These are phyloP conservation scores for Ustilago nuda DNA, from an alignment of 1,284 basidiomycete genomes.

Conservation along the genomic window DNA sequence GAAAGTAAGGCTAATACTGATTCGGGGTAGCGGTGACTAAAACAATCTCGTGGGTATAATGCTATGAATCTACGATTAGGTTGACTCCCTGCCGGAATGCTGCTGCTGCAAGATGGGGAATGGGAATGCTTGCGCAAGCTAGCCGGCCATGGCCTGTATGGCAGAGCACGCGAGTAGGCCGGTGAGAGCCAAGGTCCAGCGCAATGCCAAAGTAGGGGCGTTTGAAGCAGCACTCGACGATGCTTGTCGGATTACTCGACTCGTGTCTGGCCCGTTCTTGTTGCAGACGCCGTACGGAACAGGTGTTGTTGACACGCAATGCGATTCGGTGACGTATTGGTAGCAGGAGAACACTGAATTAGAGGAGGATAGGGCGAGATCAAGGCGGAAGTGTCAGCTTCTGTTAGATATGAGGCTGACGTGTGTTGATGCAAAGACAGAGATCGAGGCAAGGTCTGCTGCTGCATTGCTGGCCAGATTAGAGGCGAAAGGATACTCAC, in stretches of 20 bases:
- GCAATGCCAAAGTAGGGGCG: conserved; percentile 6
- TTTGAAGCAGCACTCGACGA: conserved; percentile 20
- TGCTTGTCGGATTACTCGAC: conserved; percentile 21
- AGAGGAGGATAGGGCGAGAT: neutral
- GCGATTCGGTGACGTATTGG: conserved; percentile 50
- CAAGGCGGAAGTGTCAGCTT: neutral
- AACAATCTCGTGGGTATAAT: conserved; percentile 29
- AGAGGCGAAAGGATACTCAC: conserved; percentile 21
- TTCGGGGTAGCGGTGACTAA: neutral
- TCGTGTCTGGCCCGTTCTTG: conserved; percentile 41
- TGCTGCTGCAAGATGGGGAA: neutral
- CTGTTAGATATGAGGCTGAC: neutral
- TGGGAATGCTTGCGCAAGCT: neutral
- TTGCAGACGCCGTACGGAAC: conserved; percentile 53
- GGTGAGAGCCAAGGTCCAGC: conserved; percentile 21
- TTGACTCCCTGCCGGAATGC: neutral
- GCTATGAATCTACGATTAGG: conserved; percentile 8
- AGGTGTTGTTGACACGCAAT: conserved; percentile 43
- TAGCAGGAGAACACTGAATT: conserved; percentile 50
- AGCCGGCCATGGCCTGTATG: conserved; percentile 18
- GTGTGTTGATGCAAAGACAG: too few relatives aligned
- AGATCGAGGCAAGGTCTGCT: too few relatives aligned
- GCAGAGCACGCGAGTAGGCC: conserved; percentile 28
- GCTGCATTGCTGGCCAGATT: too few relatives aligned
- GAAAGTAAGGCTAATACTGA: neutral